A percentile compares a stretch with the other conserved stretches of the same genome.
These are phyloP conservation scores for Streptanthus diversifolius DNA, from an alignment of 345 rosid genomes.

Conservation along the genomic window DNA sequence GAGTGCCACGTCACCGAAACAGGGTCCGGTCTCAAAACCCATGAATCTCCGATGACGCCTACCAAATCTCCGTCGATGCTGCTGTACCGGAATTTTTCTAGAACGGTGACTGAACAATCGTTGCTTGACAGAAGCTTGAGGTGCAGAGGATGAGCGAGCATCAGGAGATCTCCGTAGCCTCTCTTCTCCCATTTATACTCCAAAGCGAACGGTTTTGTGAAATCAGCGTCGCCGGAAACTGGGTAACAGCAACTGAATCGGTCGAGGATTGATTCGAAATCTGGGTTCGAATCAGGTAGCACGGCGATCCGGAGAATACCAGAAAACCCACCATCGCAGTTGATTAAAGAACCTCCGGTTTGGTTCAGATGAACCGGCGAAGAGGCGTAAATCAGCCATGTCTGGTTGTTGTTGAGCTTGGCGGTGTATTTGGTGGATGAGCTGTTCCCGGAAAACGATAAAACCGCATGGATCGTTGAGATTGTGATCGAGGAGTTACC, in stretches of 20 bases:
- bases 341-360: slow-evolving; percentile 42
- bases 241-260: slow-evolving; percentile 83
- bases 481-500: slow-evolving; percentile 45
- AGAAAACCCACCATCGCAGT: slow-evolving; percentile 44
- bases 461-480: slow-evolving; percentile 72
- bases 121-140: slow-evolving; percentile 46
- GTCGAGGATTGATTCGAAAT: slow-evolving; percentile 57
- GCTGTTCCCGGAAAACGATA: slow-evolving; percentile 45
- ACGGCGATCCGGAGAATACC: slow-evolving; percentile 63
- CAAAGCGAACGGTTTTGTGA: slow-evolving; percentile 63
- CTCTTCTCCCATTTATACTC: slow-evolving; percentile 82
- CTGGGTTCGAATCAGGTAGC: slow-evolving; percentile 46
- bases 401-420: slow-evolving; percentile 73
- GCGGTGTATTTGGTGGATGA: slow-evolving; percentile 58
- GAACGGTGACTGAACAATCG: slow-evolving; percentile 42
- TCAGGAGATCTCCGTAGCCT: slow-evolving; percentile 88
- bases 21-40: slow-evolving; percentile 60
- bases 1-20: slow-evolving; percentile 91
- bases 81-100: slow-evolving; percentile 55
- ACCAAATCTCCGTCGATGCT: slow-evolving; percentile 90
- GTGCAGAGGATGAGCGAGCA: slow-evolving; percentile 94
- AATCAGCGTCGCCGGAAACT: slow-evolving; percentile 62
- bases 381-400: slow-evolving; percentile 80
- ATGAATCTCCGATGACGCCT: slow-evolving; percentile 77
- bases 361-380: slow-evolving; percentile 53